Percentiles rank a stretch among this genome's conserved stretches.
Conservation (phyloP, 768 basidiomycete species). For the Lactarius indigo region DNA sequence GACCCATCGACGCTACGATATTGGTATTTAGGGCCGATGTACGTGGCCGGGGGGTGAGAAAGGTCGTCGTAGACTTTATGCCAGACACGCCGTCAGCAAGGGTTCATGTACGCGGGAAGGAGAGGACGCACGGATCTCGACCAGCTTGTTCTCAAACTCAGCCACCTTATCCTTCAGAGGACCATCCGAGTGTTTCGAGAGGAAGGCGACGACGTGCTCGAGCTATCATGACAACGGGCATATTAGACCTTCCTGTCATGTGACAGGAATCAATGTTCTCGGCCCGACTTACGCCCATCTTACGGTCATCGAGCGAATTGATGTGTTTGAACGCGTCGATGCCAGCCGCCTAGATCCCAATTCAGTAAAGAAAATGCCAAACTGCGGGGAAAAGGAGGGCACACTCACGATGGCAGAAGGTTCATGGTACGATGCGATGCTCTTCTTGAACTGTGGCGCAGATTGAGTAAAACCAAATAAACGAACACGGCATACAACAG, state of each 20-base stretch:
- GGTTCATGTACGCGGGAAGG: neutral
- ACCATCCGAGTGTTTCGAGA: conserved; percentile 44
- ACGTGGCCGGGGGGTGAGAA: conserved; percentile 71
- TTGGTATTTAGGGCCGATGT: conserved; percentile 55
- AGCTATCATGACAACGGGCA: conserved; percentile 43
- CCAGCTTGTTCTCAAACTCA: conserved; percentile 35
- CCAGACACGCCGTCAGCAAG: neutral
- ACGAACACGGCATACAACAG: neutral
- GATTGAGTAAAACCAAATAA: neutral
- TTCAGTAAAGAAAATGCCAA: neutral
- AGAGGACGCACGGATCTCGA: conserved; percentile 47
- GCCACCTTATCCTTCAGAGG: conserved; percentile 44
- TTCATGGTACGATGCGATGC: conserved; percentile 2
- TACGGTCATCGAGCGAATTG: conserved; percentile 71
- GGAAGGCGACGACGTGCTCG: conserved; percentile 62
- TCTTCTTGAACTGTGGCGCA: conserved; percentile 13
- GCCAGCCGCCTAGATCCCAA: conserved; percentile 45
- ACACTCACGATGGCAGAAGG: conserved; percentile 9
- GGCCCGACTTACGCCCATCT: conserved; percentile 56
- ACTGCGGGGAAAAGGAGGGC: neutral
- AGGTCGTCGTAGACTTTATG: conserved; percentile 80
- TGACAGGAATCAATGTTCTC: neutral
- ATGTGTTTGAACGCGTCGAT: conserved; percentile 59
- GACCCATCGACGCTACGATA: conserved; percentile 78
- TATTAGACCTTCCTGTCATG: neutral